Evolutionary conservation across 2,329 filamentous ascomycete species (phyloP), one percentile per base, ranked within the genome.

Genomic region (Colletotrichum lentis): DNA sequence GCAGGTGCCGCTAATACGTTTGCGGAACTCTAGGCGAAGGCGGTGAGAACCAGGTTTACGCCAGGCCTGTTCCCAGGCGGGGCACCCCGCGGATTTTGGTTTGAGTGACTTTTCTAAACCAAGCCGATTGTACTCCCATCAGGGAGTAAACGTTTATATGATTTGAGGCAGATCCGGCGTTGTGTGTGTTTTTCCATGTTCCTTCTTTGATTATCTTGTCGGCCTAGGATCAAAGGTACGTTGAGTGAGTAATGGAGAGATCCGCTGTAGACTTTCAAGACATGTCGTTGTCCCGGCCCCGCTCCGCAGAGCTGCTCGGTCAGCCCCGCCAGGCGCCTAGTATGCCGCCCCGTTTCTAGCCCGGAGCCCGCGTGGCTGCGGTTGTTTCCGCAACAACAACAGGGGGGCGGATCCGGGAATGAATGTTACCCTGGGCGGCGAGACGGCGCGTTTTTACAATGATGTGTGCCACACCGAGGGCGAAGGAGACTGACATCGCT

Each of bases 21-120:
- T 57, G 16, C 14, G 58, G 71, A 77, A 77, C 74, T 76, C 75
- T 81, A 81, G 79, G 76, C 77, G 78, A 80, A 77, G 73, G 76
- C 78, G 77, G 74, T 81, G 60, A 59, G 39, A 10, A 11, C 20
- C 24, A 44, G 8, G 18, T 7, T 43, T 27, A 22, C 18, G 46
- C 20, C 57, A 27, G 46, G 27, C 20, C n/a, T 37, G 14, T 20
- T 43, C 46, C 35, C 22, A 58, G 53, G 53, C 53, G 53, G 44
- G 53, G 61, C 58, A 43, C 20, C 27, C 31, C 10, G 18, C 27
- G 27, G 27, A 35, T 27, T 31, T 35, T 35, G 18, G 47, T 14
- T 8, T 35, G 14, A 37, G 31, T n/a, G 50, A n/a, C 3, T 53
- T 37, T n/a, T 5, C 18, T 12, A 37, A n/a, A 31, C 50, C 50